phyloP scores from a whole-genome alignment of 164 flowering plant species.

The Macadamia integrifolia region DNA sequence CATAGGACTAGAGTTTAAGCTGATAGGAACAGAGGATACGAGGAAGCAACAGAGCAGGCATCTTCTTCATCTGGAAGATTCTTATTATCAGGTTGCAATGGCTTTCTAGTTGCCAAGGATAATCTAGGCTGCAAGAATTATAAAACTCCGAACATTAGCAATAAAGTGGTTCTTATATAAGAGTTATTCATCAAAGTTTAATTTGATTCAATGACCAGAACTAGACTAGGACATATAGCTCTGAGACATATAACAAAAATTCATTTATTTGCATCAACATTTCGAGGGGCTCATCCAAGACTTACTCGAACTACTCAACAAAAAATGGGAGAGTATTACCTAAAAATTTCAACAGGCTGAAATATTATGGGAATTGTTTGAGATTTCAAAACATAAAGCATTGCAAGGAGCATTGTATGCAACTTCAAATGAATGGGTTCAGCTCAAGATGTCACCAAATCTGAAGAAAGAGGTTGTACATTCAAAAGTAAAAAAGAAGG shows the following conservation, averaged over 20 bases:
- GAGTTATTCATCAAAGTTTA: too few species aligned
- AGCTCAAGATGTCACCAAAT: neutral
- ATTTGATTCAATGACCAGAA: too few species aligned
- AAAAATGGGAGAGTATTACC: neutral
- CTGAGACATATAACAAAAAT: too few species aligned
- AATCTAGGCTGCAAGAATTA: conserved; percentile 35
- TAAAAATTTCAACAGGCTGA: neutral
- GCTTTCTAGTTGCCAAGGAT: conserved; percentile 43
- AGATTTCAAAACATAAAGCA: neutral
- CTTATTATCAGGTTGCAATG: conserved; percentile 40
- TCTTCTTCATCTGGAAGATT: conserved; percentile 82
- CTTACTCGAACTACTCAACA: too few species aligned
- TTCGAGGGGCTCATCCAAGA: too few species aligned
- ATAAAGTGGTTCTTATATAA: neutral
- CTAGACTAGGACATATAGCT: too few species aligned
- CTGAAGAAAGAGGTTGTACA: neutral
- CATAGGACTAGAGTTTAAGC: neutral
- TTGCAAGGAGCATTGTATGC: neutral
- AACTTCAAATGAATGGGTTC: too few species aligned
- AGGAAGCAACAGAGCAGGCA: conserved; percentile 68
- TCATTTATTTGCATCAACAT: neutral
- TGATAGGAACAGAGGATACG: conserved; percentile 54
- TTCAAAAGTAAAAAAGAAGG: neutral
- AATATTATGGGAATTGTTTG: neutral
- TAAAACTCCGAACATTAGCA: neutral